A percentile compares a stretch with the other conserved stretches of the same genome.
Evolutionary conservation across 768 basidiomycete species (phyloP).

Genomic region (Russula compacta): DNA sequence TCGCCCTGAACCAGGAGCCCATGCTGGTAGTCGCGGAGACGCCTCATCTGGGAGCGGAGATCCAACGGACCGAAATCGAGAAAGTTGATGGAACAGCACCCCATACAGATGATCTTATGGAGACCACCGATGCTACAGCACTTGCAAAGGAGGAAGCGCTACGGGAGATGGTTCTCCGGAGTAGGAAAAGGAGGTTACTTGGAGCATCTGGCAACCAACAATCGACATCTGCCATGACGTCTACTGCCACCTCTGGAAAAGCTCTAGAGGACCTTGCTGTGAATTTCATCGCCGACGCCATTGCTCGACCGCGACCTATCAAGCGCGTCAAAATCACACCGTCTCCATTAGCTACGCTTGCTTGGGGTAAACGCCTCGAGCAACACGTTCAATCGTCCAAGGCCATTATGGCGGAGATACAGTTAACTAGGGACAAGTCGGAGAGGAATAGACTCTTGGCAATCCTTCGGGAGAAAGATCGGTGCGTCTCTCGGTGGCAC

Average conservation of each 20-base stretch:
- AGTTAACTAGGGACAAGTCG: conserved; percentile 34
- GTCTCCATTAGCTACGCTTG: conserved; percentile 28
- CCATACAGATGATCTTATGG: neutral
- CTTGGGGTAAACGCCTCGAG: conserved; percentile 38
- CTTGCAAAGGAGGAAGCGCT: conserved; percentile 34
- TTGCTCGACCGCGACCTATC: conserved; percentile 11
- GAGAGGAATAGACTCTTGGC: conserved; percentile 40
- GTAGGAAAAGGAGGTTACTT: conserved; percentile 28
- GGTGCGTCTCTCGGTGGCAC: conserved; percentile 34
- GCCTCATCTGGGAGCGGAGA: neutral
- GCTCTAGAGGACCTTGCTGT: conserved; percentile 8
- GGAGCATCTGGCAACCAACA: conserved; percentile 25
- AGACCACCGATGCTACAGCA: conserved; percentile 20
- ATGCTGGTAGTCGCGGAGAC: neutral
- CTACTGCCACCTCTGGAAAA: conserved; percentile 10
- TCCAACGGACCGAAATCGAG: neutral
- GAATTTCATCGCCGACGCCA: conserved; percentile 11
- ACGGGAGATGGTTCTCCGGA: conserved; percentile 27
- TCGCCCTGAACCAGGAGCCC: neutral
- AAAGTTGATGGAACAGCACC: neutral
- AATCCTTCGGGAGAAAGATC: conserved; percentile 39
- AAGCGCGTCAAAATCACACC: conserved; percentile 14
- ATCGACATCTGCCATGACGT: conserved; percentile 25
- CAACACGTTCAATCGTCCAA: conserved; percentile 43
- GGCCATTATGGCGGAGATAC: conserved; percentile 37